phyloP scores from a whole-genome alignment of 768 basidiomycete species.

The Paxillus rubicundulus region DNA sequence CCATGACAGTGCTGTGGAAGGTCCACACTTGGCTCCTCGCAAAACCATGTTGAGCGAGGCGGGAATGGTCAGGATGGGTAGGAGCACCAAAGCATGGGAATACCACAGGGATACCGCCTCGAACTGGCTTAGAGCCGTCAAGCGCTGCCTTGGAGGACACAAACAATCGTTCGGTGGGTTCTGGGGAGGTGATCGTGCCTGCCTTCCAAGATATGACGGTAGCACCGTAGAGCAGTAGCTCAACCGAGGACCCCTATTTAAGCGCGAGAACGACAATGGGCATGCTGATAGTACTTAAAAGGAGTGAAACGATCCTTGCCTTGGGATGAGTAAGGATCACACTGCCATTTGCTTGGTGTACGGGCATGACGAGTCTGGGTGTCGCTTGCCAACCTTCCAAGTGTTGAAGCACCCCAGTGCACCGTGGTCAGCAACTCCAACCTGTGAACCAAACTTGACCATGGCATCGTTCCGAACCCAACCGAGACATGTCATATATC shows the following conservation, averaged over 20 bases:
- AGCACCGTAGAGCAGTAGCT: conserved; percentile 78
- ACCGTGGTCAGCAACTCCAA: not conserved
- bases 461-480: not conserved
- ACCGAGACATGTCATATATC: no score
- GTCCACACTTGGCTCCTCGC: conserved; percentile 78
- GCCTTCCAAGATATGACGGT: conserved; percentile 86
- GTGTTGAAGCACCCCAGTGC: no score
- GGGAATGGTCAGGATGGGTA: conserved; percentile 64
- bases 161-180: conserved; percentile 69
- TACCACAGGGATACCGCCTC: conserved; percentile 57
- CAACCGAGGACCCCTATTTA: conserved; percentile 59
- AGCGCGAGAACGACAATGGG: not conserved
- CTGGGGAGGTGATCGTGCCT: conserved; percentile 32
- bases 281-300: not conserved
- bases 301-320: conserved; percentile 32
- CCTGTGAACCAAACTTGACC: not conserved
- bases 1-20: conserved; percentile 59
- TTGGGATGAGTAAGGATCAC: conserved; percentile 62
- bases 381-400: not conserved
- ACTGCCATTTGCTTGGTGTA: conserved; percentile 42
- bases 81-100: conserved; percentile 92
- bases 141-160: conserved; percentile 75
- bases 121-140: conserved; percentile 77
- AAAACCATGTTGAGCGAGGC: conserved; percentile 87
- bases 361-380: conserved; percentile 46